phyloP scores from a whole-genome alignment of 106 monocot species.

The Gastrodia elata region DNA sequence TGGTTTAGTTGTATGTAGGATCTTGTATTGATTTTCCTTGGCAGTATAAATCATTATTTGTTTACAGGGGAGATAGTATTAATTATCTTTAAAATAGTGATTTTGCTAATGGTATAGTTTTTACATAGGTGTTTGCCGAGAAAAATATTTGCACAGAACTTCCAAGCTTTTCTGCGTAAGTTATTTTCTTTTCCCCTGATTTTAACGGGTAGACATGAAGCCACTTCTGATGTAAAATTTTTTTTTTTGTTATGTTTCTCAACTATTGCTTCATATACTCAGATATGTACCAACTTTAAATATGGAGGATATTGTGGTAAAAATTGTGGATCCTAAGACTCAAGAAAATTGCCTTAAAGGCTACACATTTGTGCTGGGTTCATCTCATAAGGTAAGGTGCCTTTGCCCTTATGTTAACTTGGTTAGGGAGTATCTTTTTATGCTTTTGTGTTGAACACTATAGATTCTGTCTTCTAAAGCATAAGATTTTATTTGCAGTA shows the following conservation, averaged over 20 bases:
- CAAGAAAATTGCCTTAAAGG: constrained; percentile 57
- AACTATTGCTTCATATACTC: constrained; percentile 4
- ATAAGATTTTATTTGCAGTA: constrained; percentile 45
- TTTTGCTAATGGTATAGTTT: not conserved
- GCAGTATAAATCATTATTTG: not conserved
- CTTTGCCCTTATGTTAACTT: not conserved
- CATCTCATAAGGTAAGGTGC: constrained; percentile 34
- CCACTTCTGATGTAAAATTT: not conserved
- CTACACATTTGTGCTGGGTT: constrained; percentile 60
- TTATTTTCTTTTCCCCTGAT: constrained; percentile 1
- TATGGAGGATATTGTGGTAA: constrained; percentile 34
- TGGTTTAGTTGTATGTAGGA: not conserved
- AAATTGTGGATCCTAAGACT: constrained; percentile 43
- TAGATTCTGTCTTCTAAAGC: constrained; percentile 6
- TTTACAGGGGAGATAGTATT: not conserved
- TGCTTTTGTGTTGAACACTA: not conserved
- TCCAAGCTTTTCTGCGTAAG: constrained; percentile 59
- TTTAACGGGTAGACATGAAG: not conserved
- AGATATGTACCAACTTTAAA: constrained; percentile 49
- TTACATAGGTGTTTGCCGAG: constrained; percentile 51
- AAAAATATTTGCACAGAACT: constrained; percentile 53
- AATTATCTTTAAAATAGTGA: not conserved
- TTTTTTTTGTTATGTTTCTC: not conserved
- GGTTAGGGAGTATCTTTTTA: not conserved
- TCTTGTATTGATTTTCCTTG: not conserved